These are phyloP conservation scores for Aspergillus fijiensis DNA, from an alignment of 2,329 filamentous ascomycete species.

Conservation along the genomic window DNA sequence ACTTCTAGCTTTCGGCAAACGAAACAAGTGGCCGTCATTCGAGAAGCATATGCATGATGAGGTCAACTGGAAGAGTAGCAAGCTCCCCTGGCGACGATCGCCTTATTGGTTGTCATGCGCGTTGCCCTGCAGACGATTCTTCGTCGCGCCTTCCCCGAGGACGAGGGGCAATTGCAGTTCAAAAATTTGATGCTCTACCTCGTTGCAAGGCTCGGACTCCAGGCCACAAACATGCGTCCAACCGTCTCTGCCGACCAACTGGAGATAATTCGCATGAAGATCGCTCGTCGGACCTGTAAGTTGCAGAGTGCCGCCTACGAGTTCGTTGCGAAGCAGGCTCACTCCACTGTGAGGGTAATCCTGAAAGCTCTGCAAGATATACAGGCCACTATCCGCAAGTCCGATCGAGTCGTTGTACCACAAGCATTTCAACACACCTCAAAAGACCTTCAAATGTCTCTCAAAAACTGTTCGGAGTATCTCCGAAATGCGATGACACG, in stretches of 20 bases:
- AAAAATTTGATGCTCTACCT: slow-evolving; percentile 55
- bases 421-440: no score
- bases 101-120: slow-evolving; percentile 53
- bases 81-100: slow-evolving; percentile 52
- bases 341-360: not conserved
- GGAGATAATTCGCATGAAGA: slow-evolving; percentile 45
- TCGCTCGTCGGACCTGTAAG: slow-evolving; percentile 47
- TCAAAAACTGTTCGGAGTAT: no score
- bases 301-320: slow-evolving; percentile 25
- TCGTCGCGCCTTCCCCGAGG: slow-evolving; percentile 11
- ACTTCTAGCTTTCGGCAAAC: slow-evolving; percentile 41
- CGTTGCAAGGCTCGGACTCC: slow-evolving; percentile 38
- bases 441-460: no score
- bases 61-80: slow-evolving; percentile 41
- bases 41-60: slow-evolving; percentile 56
- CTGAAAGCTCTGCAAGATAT: not conserved
- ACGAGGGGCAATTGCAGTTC: slow-evolving; percentile 37
- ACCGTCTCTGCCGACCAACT: slow-evolving; percentile 33
- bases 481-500: no score
- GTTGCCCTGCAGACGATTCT: slow-evolving; percentile 49
- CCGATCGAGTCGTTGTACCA: no score
- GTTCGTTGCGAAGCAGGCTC: slow-evolving; percentile 12
- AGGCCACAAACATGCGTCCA: slow-evolving; percentile 15
- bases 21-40: slow-evolving; percentile 30
- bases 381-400: no score